Conservation (phyloP, 2,329 filamentous ascomycete genomes). For the Phoma herbarum region DNA sequence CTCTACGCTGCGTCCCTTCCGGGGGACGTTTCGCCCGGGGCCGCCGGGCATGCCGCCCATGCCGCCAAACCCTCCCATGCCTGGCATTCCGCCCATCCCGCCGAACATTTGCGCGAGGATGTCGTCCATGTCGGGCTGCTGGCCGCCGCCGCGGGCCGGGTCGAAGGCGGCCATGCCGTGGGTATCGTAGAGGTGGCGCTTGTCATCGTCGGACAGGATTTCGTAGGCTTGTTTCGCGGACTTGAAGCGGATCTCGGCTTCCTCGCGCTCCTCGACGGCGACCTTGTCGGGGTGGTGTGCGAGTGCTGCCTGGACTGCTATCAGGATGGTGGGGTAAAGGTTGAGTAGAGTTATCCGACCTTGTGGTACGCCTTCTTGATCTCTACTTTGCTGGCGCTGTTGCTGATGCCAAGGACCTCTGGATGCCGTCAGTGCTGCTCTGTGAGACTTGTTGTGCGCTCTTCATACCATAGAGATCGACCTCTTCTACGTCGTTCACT, state of each 20-base stretch:
- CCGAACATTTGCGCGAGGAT: conserved; percentile 91
- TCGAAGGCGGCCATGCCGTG: conserved; percentile 98
- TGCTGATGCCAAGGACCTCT: conserved; percentile 83
- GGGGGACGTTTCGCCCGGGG: conserved; percentile 60
- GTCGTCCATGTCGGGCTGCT: conserved; percentile 85
- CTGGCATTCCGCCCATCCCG: conserved; percentile 57
- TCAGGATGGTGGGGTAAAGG: conserved; percentile 13
- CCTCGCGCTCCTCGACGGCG: conserved; percentile 80
- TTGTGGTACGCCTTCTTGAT: conserved; percentile 98
- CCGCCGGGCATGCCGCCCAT: conserved; percentile 61
- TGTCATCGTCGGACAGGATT: conserved; percentile 95
- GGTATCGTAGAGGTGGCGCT: conserved; percentile 88
- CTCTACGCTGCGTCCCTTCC: conserved; percentile 83
- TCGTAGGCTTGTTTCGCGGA: conserved; percentile 93
- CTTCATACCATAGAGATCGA: conserved; percentile 65
- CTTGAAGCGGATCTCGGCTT: conserved; percentile 93
- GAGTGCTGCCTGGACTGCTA: conserved; percentile 73
- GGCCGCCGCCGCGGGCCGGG: conserved; percentile 70
- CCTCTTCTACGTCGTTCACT: conserved; percentile 55
- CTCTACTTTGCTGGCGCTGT: conserved; percentile 75
- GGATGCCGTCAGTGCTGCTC: conserved; percentile 18
- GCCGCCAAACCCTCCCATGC: conserved; percentile 74
- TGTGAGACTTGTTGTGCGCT: background rate
- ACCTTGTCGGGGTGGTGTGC: conserved; percentile 96
- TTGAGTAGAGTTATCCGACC: conserved; percentile 59